These are phyloP conservation scores for Fragosphaeria purpurea DNA, from an alignment of 2,329 filamentous ascomycete species.

Conservation along the genomic window DNA sequence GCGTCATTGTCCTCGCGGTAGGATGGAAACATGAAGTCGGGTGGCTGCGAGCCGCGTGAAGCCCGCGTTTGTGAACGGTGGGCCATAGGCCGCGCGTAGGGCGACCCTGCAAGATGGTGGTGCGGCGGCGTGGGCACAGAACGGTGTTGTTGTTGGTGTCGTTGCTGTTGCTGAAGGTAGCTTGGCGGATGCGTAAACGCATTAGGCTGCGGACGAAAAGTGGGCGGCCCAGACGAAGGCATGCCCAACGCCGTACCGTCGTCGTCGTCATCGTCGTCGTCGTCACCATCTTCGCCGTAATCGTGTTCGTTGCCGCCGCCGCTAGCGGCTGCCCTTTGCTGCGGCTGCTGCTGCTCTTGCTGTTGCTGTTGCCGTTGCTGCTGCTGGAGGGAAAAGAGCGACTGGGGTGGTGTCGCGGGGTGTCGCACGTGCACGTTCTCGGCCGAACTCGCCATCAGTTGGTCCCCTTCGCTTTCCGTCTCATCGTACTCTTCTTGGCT, in stretches of 20 bases:
- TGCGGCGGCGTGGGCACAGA: constrained; percentile 40
- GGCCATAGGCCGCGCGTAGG: constrained; percentile 38
- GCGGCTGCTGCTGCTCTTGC: constrained; percentile 1
- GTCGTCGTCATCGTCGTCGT: constrained; percentile 53
- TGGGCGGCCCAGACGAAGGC: constrained; percentile 35
- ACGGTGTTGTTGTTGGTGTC: constrained; percentile 40
- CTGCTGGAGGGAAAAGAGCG: constrained; percentile 1
- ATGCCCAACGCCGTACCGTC: constrained; percentile 71
- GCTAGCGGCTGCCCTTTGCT: constrained; percentile 23
- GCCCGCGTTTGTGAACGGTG: constrained; percentile 37
- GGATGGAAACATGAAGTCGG: constrained; percentile 61
- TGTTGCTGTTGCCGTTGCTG: constrained; percentile 1
- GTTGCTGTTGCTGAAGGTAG: constrained; percentile 34
- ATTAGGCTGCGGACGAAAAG: constrained; percentile 82
- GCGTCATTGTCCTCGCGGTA: constrained; percentile 87
- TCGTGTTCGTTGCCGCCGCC: constrained; percentile 23
- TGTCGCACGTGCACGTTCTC: constrained; percentile 40
- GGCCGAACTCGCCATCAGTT: constrained; percentile 47
- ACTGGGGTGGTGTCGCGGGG: constrained; percentile 17
- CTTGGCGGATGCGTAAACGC: constrained; percentile 77
- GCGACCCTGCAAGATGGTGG: constrained; percentile 28
- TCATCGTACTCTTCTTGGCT: constrained; percentile 94
- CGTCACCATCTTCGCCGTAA: constrained; percentile 34
- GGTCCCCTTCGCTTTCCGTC: constrained; percentile 82
- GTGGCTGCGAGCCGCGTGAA: constrained; percentile 28